Percentiles rank a stretch among this genome's conserved stretches.
phyloP scores from a whole-genome alignment of 352 stramenopile species.

The Phytophthora tubulina region DNA sequence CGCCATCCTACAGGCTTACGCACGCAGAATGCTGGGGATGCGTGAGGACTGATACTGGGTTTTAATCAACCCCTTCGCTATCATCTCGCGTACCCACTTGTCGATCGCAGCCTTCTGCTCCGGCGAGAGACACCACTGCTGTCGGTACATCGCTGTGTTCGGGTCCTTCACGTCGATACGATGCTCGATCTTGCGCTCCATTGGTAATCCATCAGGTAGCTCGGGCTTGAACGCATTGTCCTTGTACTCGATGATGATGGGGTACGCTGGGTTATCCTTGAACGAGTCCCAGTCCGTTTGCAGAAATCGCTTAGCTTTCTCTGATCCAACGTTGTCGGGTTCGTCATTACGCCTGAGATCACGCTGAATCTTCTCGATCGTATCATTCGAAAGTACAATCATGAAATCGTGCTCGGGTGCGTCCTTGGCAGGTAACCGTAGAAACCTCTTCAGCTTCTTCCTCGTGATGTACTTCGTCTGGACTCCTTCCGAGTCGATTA shows the following conservation, averaged over 20 bases:
- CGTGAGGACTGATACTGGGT: slow-evolving; percentile 32
- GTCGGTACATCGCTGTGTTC: too few relatives aligned
- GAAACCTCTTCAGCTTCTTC: slow-evolving; percentile 31
- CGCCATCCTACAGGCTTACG: slow-evolving; percentile 38
- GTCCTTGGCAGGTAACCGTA: slow-evolving; percentile 17
- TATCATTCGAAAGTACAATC: slow-evolving; percentile 25
- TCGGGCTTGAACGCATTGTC: slow-evolving; percentile 22
- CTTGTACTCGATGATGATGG: slow-evolving; percentile 15
- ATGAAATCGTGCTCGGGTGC: slow-evolving; percentile 22
- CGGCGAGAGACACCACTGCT: too few relatives aligned
- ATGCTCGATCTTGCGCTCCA: slow-evolving; percentile 17
- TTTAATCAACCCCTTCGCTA: slow-evolving; percentile 20
- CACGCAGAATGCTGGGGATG: slow-evolving; percentile 39
- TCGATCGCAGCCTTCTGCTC: too few relatives aligned
- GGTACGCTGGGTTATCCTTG: slow-evolving; percentile 1
- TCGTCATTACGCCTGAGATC: slow-evolving; percentile 3
- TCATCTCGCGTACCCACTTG: slow-evolving; percentile 6
- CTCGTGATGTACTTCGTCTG: slow-evolving; percentile 32
- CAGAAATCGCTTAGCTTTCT: slow-evolving; percentile 22
- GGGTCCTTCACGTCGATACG: too few relatives aligned
- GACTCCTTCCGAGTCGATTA: slow-evolving; percentile 17
- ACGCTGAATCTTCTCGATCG: slow-evolving; percentile 10
- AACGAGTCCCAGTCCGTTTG: slow-evolving; percentile 17
- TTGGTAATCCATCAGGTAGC: slow-evolving; percentile 13
- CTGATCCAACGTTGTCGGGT: slow-evolving; percentile 12